phyloP scores from a whole-genome alignment of 768 basidiomycete genomes.

The Macrolepiota dolichaula region DNA sequence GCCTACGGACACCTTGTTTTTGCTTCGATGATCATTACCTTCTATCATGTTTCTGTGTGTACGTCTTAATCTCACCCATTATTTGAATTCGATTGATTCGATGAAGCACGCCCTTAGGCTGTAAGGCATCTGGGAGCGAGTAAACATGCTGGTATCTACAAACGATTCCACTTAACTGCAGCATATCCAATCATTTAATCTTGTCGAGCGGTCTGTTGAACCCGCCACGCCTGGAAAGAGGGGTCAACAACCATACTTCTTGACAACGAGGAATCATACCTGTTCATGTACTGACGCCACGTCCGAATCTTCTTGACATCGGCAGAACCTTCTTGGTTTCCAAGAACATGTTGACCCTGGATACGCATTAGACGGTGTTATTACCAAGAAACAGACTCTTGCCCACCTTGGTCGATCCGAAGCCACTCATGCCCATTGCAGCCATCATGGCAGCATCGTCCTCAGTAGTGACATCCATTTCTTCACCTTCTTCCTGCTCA shows the following conservation, averaged over 20 bases:
- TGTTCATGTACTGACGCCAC: slow-evolving; percentile 99
- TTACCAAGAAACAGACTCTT: not conserved
- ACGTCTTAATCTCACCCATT: slow-evolving; percentile 20
- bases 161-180: slow-evolving; percentile 10
- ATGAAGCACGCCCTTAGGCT: slow-evolving; percentile 5
- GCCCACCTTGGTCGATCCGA: slow-evolving; percentile 84
- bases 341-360: slow-evolving; percentile 75
- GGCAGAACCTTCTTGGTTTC: slow-evolving; percentile 73
- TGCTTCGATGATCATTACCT: slow-evolving; percentile 9
- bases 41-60: slow-evolving; percentile 18
- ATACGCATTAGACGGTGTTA: not conserved
- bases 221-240: slow-evolving; percentile 54
- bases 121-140: not conserved
- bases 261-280: slow-evolving; percentile 34
- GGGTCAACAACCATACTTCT: not conserved
- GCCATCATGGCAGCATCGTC: slow-evolving; percentile 84
- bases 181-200: slow-evolving; percentile 64
- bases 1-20: slow-evolving; percentile 3
- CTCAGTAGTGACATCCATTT: slow-evolving; percentile 52
- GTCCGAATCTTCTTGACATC: slow-evolving; percentile 80
- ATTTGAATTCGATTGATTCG: slow-evolving; percentile 8
- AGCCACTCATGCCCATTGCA: slow-evolving; percentile 86
- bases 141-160: slow-evolving; percentile 5
- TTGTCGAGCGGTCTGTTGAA: slow-evolving; percentile 94
- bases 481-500: slow-evolving; percentile 41